These are phyloP conservation scores for Microdochium nivale DNA, from an alignment of 2,329 filamentous ascomycete species.

Conservation along the genomic window DNA sequence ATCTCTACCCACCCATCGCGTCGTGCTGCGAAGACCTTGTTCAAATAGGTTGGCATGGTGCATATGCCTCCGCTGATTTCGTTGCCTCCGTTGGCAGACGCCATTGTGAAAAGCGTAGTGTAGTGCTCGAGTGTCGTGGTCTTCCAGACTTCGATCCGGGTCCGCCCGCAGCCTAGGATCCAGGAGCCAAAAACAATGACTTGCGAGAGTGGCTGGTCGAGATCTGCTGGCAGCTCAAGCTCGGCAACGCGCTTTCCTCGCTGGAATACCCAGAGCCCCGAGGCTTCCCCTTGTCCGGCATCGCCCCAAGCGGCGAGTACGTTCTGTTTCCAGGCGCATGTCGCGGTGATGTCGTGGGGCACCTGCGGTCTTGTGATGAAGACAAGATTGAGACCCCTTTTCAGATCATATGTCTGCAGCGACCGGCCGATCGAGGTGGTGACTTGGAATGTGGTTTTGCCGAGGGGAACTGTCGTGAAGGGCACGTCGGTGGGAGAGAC, in stretches of 20 bases:
- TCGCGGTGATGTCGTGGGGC: conserved; percentile 76
- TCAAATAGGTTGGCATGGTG: conserved; percentile 89
- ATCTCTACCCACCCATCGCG: conserved; percentile 88
- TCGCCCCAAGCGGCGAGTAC: conserved; percentile 88
- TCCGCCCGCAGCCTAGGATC: conserved; percentile 73
- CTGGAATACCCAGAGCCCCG: conserved; percentile 87
- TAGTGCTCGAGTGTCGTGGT: conserved; percentile 78
- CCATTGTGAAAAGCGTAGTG: conserved; percentile 64
- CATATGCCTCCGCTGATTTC: conserved; percentile 70
- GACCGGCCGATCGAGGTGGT: conserved; percentile 88
- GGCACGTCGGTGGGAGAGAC: conserved; percentile 87
- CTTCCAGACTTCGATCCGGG: conserved; percentile 84
- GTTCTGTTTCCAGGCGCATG: conserved; percentile 76
- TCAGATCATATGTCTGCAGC: conserved; percentile 92
- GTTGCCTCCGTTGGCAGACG: conserved; percentile 48
- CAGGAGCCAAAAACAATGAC: conserved; percentile 83
- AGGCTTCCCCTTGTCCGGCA: conserved; percentile 34
- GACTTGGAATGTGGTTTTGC: conserved; percentile 94
- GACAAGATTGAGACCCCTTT: conserved; percentile 79
- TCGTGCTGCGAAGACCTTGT: conserved; percentile 88
- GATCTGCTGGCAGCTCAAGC: conserved; percentile 57
- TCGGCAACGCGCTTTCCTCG: conserved; percentile 77
- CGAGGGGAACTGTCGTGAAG: conserved; percentile 80
- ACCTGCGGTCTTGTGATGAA: conserved; percentile 92
- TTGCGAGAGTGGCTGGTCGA: conserved; percentile 64